Evolutionary conservation across 495 filamentous ascomycete species (phyloP), one percentile per base, ranked within the genome.

Genomic region (Penicillium odoratum): DNA sequence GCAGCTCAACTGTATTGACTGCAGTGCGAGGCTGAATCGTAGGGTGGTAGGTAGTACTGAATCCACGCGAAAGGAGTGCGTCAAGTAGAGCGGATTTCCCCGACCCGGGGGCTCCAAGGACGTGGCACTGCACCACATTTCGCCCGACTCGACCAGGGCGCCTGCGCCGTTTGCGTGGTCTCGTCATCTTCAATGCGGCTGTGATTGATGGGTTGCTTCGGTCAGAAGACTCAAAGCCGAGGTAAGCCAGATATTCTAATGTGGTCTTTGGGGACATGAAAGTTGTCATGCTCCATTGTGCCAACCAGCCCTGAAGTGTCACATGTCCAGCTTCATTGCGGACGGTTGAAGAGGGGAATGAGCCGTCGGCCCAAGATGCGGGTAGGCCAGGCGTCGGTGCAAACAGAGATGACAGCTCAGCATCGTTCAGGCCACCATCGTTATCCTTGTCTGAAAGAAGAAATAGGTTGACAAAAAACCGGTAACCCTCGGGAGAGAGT

Each of bases 221-320:
- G 31, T 85, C 83, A 28, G 85, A 86, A 13, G 86, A 83, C 44
- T 85, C 83, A 66, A 97, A 98, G 9, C 94, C 94, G 2, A 98
- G 84, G 64, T 97, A 98, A 7, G 94, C 95, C 9, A 98, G 82
- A 66, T 98, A 98, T 59, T 93, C 90, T 3, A 98, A 76, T 0
- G 94, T 98, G 0, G 92, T 98, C 68, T 92, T 93, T 15, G 95
- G 93, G 31, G 94, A 92, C 49, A 92, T 83, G 64, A 98, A 98
- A 3, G 94, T 98, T 0, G 95, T 98, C 94, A 98, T 98, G 72
- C 92, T 96, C 94, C 94, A 98, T 61, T 98, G 94, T 5, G 94
- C 95, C 16, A 98, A 82, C 94, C 94, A 98, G 5, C 94, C 94
- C 71, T 98, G 94, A 3, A 98, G 81, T 4, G 94, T 98, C 60